phyloP scores from a whole-genome alignment of 441 rosid species.

The Raphanus hybrid region DNA sequence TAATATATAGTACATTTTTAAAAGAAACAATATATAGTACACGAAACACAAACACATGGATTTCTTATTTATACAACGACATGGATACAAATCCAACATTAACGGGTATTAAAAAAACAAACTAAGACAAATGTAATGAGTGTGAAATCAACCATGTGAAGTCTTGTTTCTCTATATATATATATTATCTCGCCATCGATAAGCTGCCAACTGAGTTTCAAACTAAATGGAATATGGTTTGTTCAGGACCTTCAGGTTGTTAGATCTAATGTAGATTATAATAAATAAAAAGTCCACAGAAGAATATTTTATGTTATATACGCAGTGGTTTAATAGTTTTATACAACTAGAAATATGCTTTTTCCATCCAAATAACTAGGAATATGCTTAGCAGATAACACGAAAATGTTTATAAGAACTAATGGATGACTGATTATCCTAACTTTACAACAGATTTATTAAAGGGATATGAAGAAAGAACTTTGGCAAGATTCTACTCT shows the following conservation, averaged over 20 bases:
- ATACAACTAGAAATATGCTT: constrained; percentile 27
- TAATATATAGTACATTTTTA: neutral
- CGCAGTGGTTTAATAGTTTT: constrained; percentile 5
- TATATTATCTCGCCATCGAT: constrained; percentile 5
- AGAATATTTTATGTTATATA: neutral
- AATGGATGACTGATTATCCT: constrained; percentile 10
- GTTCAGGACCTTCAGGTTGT: constrained; percentile 26
- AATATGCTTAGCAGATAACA: constrained; percentile 31
- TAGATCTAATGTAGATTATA: constrained; percentile 33
- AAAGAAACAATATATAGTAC: neutral
- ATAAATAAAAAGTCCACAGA: neutral
- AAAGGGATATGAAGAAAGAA: constrained; percentile 1
- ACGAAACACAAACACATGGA: constrained; percentile 39
- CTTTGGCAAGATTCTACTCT: constrained; percentile 5
- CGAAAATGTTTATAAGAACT: neutral
- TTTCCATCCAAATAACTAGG: neutral
- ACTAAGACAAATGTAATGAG: constrained; percentile 4
- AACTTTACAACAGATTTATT: neutral
- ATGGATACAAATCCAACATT: constrained; percentile 28
- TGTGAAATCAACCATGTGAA: constrained; percentile 44
- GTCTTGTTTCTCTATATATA: constrained; percentile 18
- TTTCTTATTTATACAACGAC: constrained; percentile 16
- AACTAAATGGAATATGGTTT: constrained; percentile 31
- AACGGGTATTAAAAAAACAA: constrained; percentile 19
- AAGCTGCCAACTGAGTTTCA: constrained; percentile 44